A percentile compares a stretch with the other conserved stretches of the same genome.
phyloP scores from a whole-genome alignment of 768 basidiomycete genomes.

The Pulveroboletus sp. region DNA sequence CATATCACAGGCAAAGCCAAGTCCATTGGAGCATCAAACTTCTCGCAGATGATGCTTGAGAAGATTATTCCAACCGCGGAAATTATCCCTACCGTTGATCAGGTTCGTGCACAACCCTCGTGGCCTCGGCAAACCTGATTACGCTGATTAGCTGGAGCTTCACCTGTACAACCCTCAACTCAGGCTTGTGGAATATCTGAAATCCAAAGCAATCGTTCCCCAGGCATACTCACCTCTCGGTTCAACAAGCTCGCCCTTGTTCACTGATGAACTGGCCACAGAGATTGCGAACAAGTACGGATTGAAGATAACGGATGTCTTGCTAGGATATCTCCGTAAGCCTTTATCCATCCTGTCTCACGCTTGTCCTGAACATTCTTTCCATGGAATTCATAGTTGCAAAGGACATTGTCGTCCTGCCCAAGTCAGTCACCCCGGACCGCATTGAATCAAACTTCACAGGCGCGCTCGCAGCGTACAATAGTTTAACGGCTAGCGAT shows the following conservation, averaged over 20 bases:
- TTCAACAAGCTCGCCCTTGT: constrained; percentile 60
- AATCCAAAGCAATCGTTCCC: constrained; percentile 61
- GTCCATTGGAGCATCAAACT: constrained; percentile 75
- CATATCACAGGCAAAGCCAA: constrained; percentile 54
- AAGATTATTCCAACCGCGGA: constrained; percentile 63
- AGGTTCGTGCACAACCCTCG: constrained; percentile 40
- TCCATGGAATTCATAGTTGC: constrained; percentile 39
- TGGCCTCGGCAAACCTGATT: not conserved
- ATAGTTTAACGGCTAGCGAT: constrained; percentile 48
- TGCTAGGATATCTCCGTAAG: constrained; percentile 62
- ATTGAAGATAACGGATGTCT: constrained; percentile 51
- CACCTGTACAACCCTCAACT: constrained; percentile 76
- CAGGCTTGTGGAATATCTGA: constrained; percentile 58
- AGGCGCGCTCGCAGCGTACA: constrained; percentile 45
- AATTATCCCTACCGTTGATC: constrained; percentile 69
- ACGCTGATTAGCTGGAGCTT: constrained; percentile 52
- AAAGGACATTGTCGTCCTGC: constrained; percentile 61
- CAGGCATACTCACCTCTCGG: constrained; percentile 84
- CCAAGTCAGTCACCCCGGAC: constrained; percentile 72
- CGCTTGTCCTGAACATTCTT: constrained; percentile 3
- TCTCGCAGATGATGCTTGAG: constrained; percentile 62
- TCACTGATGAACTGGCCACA: constrained; percentile 56
- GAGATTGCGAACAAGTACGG: constrained; percentile 57
- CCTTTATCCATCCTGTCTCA: not conserved
- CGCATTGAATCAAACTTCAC: constrained; percentile 60